Evolutionary conservation across 352 stramenopile genomes (phyloP).

Genomic region (Phytopythium cucurbitacearum): DNA sequence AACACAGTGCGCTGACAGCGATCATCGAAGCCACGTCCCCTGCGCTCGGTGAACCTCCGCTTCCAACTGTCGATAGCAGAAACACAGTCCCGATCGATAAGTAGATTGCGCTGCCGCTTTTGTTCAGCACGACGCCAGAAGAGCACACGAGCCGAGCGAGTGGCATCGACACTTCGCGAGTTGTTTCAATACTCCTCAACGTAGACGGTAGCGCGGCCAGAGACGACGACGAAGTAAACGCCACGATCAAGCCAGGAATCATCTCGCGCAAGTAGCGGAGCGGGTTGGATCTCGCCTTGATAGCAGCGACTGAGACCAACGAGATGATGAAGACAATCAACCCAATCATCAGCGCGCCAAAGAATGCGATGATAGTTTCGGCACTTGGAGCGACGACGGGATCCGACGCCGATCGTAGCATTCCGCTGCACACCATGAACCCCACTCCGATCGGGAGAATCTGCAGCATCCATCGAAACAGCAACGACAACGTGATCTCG

Average conservation of each 20-base stretch:
- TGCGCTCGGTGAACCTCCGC: constrained; percentile 13
- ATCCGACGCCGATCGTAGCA: constrained; percentile 22
- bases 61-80: constrained; percentile 22
- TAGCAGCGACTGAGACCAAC: constrained; percentile 26
- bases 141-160: constrained; percentile 57
- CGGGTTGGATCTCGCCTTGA: constrained; percentile 45
- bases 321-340: constrained; percentile 34
- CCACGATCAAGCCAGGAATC: constrained; percentile 43
- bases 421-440: constrained; percentile 34
- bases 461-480: constrained; percentile 33
- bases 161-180: constrained; percentile 45
- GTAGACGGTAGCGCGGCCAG: constrained; percentile 48
- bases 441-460: constrained; percentile 35
- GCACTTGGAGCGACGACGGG: constrained; percentile 8
- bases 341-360: constrained; percentile 40
- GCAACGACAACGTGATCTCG: constrained; percentile 33
- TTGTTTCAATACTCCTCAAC: constrained; percentile 44
- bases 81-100: constrained; percentile 44
- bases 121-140: constrained; percentile 42
- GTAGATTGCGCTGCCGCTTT: constrained; percentile 58
- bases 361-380: constrained; percentile 30
- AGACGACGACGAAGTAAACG: constrained; percentile 41
- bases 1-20: constrained; percentile 32
- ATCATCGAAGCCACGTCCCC: constrained; percentile 25
- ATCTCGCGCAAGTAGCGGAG: constrained; percentile 41